phyloP scores from a whole-genome alignment of 371 early-diverging fungal genomes.

The Saksenaea vasiformis region DNA sequence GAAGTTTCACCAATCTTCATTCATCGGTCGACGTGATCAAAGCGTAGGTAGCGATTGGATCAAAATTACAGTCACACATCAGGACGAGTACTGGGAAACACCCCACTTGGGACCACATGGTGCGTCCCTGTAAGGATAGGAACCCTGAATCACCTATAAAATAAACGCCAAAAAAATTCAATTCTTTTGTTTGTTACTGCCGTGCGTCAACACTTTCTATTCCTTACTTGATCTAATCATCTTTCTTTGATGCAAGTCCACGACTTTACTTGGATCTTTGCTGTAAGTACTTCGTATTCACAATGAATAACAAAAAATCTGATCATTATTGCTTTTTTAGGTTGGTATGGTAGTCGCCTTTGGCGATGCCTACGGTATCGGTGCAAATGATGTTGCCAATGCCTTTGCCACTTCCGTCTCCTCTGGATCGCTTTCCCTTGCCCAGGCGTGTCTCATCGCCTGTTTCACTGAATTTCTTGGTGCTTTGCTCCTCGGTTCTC shows the following conservation, averaged over 20 bases:
- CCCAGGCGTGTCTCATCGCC: conserved; percentile 77
- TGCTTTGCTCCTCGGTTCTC: conserved; percentile 77
- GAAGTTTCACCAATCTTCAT: not conserved
- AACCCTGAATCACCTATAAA: not conserved
- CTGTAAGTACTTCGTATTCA: conserved; percentile 22
- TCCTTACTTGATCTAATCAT: not conserved
- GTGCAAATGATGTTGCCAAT: conserved; percentile 93
- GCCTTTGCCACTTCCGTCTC: conserved; percentile 89
- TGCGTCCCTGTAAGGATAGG: not conserved
- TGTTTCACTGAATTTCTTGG: conserved; percentile 86
- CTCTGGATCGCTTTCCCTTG: conserved; percentile 77
- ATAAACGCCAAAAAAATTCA: not conserved
- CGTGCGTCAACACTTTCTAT: not conserved
- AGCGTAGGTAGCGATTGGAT: not conserved
- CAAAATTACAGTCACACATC: not conserved
- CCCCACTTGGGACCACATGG: conserved; percentile 4
- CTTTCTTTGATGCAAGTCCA: conserved; percentile 53
- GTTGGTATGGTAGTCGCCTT: conserved; percentile 65
- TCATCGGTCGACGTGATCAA: not conserved
- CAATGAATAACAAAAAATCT: not conserved
- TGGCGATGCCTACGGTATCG: conserved; percentile 68
- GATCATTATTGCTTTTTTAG: not conserved
- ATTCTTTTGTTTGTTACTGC: not conserved
- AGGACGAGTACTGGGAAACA: not conserved
- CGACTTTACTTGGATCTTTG: conserved; percentile 80